phyloP scores from a whole-genome alignment of 139 green algal genomes.

The Spirogloea muscicola region DNA sequence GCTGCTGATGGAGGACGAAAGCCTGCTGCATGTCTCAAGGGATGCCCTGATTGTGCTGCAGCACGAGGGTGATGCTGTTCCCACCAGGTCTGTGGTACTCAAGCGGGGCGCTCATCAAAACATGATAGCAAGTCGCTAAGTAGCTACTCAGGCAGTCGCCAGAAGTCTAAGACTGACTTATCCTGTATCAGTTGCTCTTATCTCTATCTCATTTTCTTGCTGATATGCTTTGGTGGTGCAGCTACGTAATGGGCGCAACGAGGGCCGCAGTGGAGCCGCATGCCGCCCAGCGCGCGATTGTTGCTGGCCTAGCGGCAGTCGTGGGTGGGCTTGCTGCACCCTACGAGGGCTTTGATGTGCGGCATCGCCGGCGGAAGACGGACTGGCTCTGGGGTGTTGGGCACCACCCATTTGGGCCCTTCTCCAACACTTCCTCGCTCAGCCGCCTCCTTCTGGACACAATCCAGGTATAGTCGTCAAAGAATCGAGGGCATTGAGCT shows the following conservation, averaged over 20 bases:
- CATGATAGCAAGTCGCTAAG: too few species aligned
- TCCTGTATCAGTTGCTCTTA: too few species aligned
- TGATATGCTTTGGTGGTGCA: background rate
- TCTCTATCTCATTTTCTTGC: too few species aligned
- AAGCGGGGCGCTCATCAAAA: too few species aligned
- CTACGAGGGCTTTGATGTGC: slow-evolving; percentile 21
- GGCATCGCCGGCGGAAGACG: too few species aligned
- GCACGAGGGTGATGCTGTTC: slow-evolving; percentile 1
- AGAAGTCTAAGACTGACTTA: too few species aligned
- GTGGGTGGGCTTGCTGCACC: slow-evolving; percentile 43
- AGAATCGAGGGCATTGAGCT: too few species aligned
- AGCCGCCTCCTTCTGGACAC: slow-evolving; percentile 21
- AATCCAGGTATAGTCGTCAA: too few species aligned
- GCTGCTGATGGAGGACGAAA: slow-evolving; percentile 38
- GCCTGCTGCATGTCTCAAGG: background rate
- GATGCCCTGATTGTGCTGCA: slow-evolving; percentile 44
- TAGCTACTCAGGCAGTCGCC: too few species aligned
- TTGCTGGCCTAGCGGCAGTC: slow-evolving; percentile 29
- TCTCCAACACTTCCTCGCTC: slow-evolving; percentile 34
- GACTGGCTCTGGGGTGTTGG: slow-evolving; percentile 48
- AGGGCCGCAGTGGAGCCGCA: too few species aligned
- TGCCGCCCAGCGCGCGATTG: slow-evolving; percentile 26
- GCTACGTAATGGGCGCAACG: slow-evolving; percentile 17
- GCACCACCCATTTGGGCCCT: slow-evolving; percentile 50
- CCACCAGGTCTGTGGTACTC: slow-evolving; percentile 11